A percentile compares a stretch with the other conserved stretches of the same genome.
Conservation (phyloP, 2,329 filamentous ascomycete genomes). For the Xylariales sp. region DNA sequence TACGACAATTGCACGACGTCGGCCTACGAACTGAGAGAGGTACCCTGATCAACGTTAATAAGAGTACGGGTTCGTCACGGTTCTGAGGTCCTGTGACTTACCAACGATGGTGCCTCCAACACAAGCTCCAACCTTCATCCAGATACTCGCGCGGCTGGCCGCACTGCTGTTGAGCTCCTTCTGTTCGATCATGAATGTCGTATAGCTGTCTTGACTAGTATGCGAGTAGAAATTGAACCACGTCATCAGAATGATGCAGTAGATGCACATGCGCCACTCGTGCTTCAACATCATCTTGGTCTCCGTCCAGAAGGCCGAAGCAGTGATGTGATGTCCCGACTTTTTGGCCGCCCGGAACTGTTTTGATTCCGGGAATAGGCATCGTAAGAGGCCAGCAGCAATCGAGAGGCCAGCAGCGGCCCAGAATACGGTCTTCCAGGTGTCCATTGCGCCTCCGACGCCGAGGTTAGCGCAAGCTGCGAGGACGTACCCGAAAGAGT, state of each 20-base stretch:
- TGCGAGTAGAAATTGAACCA: constrained; percentile 74
- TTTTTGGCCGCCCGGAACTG: constrained; percentile 70
- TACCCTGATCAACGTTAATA: constrained; percentile 44
- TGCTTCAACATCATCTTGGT: constrained; percentile 61
- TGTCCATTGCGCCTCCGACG: constrained; percentile 57
- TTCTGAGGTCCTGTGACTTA: neutral
- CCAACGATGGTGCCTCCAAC: constrained; percentile 67
- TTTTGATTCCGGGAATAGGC: constrained; percentile 67
- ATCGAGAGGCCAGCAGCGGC: constrained; percentile 64
- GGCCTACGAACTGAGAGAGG: constrained; percentile 68
- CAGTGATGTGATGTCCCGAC: constrained; percentile 45
- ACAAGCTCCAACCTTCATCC: constrained; percentile 76
- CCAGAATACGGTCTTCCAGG: constrained; percentile 76
- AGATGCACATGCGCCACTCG: constrained; percentile 74
- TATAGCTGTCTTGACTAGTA: constrained; percentile 76
- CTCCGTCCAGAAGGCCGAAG: constrained; percentile 61
- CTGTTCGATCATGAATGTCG: constrained; percentile 71
- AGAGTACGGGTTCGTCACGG: neutral
- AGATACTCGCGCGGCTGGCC: constrained; percentile 69
- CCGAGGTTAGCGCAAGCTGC: constrained; percentile 72
- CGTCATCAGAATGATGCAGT: constrained; percentile 74
- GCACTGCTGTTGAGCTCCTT: constrained; percentile 62
- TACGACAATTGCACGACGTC: constrained; percentile 62
- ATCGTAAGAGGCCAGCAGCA: constrained; percentile 61
- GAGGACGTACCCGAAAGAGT: constrained; percentile 74